Evolutionary conservation across 306 rosid species (phyloP).

Genomic region (Quercus agrifolia): DNA sequence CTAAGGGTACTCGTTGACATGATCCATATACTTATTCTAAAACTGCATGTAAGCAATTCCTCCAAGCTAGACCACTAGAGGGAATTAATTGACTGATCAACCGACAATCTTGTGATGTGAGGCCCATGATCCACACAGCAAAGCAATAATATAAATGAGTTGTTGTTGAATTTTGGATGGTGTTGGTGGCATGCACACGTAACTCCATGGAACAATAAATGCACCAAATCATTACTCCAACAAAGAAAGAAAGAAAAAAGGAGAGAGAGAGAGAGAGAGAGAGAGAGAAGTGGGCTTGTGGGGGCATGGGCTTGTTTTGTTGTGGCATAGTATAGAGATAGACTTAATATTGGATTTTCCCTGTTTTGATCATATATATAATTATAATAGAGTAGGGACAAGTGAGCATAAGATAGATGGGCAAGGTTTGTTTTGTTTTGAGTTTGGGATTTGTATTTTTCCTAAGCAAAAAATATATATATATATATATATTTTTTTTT

Average conservation of each 20-base stretch:
- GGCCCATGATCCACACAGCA: neutral
- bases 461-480: too few species aligned
- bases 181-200: slow-evolving; percentile 37
- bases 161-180: neutral
- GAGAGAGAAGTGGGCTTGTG: slow-evolving; percentile 11
- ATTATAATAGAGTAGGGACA: slow-evolving; percentile 37
- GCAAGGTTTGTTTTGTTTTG: slow-evolving; percentile 49
- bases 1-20: too few species aligned
- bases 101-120: slow-evolving; percentile 14
- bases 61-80: too few species aligned
- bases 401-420: slow-evolving; percentile 42
- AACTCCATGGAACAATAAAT: slow-evolving; percentile 41
- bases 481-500: too few species aligned
- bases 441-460: slow-evolving; percentile 45
- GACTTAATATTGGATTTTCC: slow-evolving; percentile 12
- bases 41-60: too few species aligned
- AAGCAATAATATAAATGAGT: too few species aligned
- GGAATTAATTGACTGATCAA: neutral
- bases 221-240: slow-evolving; percentile 55
- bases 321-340: slow-evolving; percentile 9
- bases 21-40: too few species aligned
- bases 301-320: slow-evolving; percentile 62
- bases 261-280: neutral
- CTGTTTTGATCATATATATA: slow-evolving; percentile 12
- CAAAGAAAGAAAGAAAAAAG: neutral